Conservation (phyloP, 1,139 yeast genomes). For the Blastobotrys serpentis region DNA sequence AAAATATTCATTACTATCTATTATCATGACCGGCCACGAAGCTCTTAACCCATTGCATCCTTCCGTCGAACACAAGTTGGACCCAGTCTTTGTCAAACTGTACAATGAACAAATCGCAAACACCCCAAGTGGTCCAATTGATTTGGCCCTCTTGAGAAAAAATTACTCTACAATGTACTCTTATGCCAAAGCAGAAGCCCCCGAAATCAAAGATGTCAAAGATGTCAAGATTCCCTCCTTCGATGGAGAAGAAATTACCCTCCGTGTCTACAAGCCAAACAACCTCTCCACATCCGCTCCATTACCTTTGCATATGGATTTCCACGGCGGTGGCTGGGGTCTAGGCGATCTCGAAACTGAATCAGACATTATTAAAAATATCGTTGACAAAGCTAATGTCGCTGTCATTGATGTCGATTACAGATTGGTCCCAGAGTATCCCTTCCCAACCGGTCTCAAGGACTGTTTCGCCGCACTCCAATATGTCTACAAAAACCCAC, state of each 20-base stretch:
- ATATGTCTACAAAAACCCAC: conserved; percentile 17
- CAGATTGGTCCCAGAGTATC: conserved; percentile 49
- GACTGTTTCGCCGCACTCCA: conserved; percentile 45
- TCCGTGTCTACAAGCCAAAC: conserved; percentile 36
- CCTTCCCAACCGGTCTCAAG: conserved; percentile 51
- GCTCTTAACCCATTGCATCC: conserved; percentile 7
- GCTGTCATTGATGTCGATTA: conserved; percentile 42
- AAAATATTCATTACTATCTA: neutral
- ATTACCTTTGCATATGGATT: conserved; percentile 36
- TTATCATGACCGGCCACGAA: conserved; percentile 6
- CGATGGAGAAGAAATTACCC: conserved; percentile 14
- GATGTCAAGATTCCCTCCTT: conserved; percentile 13
- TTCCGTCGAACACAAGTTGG: conserved; percentile 11
- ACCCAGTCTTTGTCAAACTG: conserved; percentile 16
- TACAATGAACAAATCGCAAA: conserved; percentile 14
- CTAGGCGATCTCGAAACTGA: conserved; percentile 39
- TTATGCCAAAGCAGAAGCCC: conserved; percentile 15
- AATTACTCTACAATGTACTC: conserved; percentile 11
- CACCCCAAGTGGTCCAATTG: conserved; percentile 12
- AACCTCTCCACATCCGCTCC: conserved; percentile 9
- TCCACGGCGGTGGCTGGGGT: conserved; percentile 42
- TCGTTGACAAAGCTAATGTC: conserved; percentile 17
- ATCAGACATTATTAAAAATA: neutral
- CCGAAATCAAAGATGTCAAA: conserved; percentile 11
- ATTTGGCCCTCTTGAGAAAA: conserved; percentile 11